Conservation (phyloP, 2,329 filamentous ascomycete species). For the Hirsutella rhossiliensis region DNA sequence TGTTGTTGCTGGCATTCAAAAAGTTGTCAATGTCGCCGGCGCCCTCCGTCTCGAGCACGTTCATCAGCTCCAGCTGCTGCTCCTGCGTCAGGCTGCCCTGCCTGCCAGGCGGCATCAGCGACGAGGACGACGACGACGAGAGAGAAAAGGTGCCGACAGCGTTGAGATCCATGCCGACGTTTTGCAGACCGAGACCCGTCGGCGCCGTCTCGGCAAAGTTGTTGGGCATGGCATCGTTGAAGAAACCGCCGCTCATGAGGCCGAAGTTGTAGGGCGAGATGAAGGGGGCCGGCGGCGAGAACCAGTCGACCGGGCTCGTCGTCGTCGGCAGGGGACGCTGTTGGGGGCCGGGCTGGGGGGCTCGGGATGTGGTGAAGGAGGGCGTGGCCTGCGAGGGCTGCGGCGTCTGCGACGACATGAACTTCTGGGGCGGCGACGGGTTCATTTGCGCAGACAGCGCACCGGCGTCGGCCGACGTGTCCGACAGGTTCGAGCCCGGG, state of each 20-base stretch:
- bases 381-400: slow-evolving; percentile 1
- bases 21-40: slow-evolving; percentile 50
- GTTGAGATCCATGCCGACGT: slow-evolving; percentile 13
- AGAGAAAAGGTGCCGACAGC: slow-evolving; percentile 9
- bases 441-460: slow-evolving; percentile 13
- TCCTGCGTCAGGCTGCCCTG: slow-evolving; percentile 65
- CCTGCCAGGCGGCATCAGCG: slow-evolving; percentile 31
- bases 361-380: slow-evolving; percentile 15
- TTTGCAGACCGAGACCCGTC: slow-evolving; percentile 20
- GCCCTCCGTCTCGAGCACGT: slow-evolving; percentile 59
- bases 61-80: slow-evolving; percentile 76
- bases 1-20: slow-evolving; percentile 27
- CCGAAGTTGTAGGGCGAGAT: slow-evolving; percentile 40
- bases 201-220: slow-evolving; percentile 17
- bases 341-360: slow-evolving; percentile 22
- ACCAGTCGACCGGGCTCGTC: slow-evolving; percentile 37
- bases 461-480: slow-evolving; percentile 13
- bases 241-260: slow-evolving; percentile 27
- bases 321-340: slow-evolving; percentile 31
- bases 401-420: slow-evolving; percentile 5
- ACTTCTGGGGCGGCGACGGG: slow-evolving; percentile 20
- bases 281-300: slow-evolving; percentile 37
- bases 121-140: background rate
- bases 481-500: slow-evolving; percentile 14
- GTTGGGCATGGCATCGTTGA: slow-evolving; percentile 23